Conservation (phyloP, 2,329 filamentous ascomycete genomes). For the Colletotrichum orbiculare region DNA sequence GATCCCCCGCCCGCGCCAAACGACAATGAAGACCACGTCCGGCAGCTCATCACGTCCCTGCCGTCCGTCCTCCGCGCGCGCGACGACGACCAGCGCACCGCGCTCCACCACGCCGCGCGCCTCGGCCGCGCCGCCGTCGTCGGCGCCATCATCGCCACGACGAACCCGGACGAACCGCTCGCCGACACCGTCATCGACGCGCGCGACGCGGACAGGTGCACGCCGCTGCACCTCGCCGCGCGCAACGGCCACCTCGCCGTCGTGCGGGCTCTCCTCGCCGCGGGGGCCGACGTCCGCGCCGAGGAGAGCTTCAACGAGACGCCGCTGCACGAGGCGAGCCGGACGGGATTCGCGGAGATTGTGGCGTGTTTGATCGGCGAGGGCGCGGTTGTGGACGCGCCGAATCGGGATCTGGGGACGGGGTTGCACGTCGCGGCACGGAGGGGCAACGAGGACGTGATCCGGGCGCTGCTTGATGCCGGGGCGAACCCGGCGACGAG, state of each 20-base stretch:
- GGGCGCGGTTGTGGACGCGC: constrained; percentile 35
- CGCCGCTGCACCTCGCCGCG: constrained; percentile 36
- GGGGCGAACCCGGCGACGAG: constrained; percentile 37
- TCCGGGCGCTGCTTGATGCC: constrained; percentile 18
- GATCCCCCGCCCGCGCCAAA: constrained; percentile 10
- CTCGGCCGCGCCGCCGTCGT: constrained; percentile 30
- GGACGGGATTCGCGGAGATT: constrained; percentile 27
- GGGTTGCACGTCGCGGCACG: constrained; percentile 35
- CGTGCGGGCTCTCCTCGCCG: constrained; percentile 25
- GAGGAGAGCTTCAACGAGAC: constrained; percentile 37
- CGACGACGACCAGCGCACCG: constrained; percentile 33
- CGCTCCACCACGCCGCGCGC: constrained; percentile 35
- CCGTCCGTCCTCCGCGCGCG: constrained; percentile 34
- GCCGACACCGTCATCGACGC: constrained; percentile 28
- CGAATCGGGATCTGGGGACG: constrained; percentile 32
- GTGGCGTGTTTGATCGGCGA: constrained; percentile 30
- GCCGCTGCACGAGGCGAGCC: constrained; percentile 33
- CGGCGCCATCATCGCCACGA: constrained; percentile 27
- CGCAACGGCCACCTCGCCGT: constrained; percentile 35
- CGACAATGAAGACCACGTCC: constrained; percentile 27
- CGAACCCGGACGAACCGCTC: not conserved
- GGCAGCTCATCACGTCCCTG: constrained; percentile 34
- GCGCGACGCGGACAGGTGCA: constrained; percentile 31
- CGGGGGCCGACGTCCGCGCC: constrained; percentile 33
- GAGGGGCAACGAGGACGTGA: constrained; percentile 15